Evolutionary conservation across 1,284 basidiomycete genomes (phyloP).

Genomic region (Tilletiopsis washingtonensis): DNA sequence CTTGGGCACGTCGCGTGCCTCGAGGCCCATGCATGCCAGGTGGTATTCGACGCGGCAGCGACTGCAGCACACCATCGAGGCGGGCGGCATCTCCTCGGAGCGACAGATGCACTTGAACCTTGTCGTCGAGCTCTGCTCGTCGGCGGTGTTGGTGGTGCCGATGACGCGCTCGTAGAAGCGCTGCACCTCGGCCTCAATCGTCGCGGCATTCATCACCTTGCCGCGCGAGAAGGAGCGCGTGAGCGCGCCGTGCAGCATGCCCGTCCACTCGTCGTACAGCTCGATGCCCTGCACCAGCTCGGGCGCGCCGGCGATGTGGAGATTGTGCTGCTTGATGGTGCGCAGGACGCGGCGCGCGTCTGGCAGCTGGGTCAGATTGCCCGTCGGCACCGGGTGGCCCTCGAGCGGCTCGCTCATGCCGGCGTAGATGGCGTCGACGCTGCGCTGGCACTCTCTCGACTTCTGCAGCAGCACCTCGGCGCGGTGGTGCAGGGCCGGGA

Average conservation of each 20-base stretch:
- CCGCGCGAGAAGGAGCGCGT: not conserved
- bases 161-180: conserved; percentile 22
- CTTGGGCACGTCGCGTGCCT: conserved; percentile 5
- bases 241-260: not conserved
- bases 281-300: conserved; percentile 19
- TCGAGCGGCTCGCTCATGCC: conserved; percentile 1
- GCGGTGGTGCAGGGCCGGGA: conserved; percentile 16
- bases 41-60: conserved; percentile 28
- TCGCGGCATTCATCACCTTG: conserved; percentile 10
- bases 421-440: conserved; percentile 1
- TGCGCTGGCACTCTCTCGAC: conserved; percentile 17
- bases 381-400: not conserved
- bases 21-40: conserved; percentile 27
- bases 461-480: conserved; percentile 15
- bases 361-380: not conserved
- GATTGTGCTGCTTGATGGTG: conserved; percentile 14
- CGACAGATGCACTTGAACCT: conserved; percentile 35
- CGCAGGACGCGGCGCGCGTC: conserved; percentile 25
- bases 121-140: conserved; percentile 7
- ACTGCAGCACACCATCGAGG: conserved; percentile 15
- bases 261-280: conserved; percentile 27
- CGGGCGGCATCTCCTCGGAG: conserved; percentile 1
- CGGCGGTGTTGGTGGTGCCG: conserved; percentile 6
- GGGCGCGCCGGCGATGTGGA: conserved; percentile 15
- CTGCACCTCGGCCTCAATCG: conserved; percentile 15